A percentile compares a stretch with the other conserved stretches of the same genome.
phyloP scores from a whole-genome alignment of 208 protist genomes.

The Trypanosoma caninum region DNA sequence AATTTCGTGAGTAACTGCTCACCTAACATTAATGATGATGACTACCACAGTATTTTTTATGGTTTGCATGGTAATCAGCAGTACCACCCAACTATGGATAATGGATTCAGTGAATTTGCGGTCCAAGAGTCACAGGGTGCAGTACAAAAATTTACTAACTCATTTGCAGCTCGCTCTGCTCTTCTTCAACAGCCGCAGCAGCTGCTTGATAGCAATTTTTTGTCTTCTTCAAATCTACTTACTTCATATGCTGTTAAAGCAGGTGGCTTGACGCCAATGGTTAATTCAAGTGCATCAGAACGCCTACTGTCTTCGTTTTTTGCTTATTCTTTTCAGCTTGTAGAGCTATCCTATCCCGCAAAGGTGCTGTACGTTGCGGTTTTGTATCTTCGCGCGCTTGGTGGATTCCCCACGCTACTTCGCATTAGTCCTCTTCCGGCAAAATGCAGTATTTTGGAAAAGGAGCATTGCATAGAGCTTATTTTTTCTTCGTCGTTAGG shows the following conservation, averaged over 20 bases:
- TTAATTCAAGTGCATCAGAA: not conserved
- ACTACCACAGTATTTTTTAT: slow-evolving; percentile 17
- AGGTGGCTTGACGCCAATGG: not conserved
- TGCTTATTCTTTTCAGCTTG: slow-evolving; percentile 1
- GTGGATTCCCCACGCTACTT: slow-evolving; percentile 72
- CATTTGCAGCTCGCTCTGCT: slow-evolving; percentile 21
- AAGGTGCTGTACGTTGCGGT: slow-evolving; percentile 67
- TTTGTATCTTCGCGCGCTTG: slow-evolving; percentile 75
- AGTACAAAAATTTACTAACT: not conserved
- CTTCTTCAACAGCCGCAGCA: slow-evolving; percentile 19
- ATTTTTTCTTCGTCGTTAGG: slow-evolving; percentile 45
- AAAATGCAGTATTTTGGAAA: slow-evolving; percentile 61
- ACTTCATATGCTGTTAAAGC: too few relatives aligned
- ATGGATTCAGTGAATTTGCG: not conserved
- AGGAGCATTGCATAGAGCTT: slow-evolving; percentile 82
- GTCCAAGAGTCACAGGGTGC: not conserved
- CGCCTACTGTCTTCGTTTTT: not conserved
- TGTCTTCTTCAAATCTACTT: not conserved
- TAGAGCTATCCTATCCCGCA: slow-evolving; percentile 56
- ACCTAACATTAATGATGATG: slow-evolving; percentile 1
- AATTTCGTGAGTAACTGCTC: too few relatives aligned
- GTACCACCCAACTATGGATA: not conserved
- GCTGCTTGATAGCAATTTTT: slow-evolving; percentile 11
- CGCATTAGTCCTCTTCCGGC: slow-evolving; percentile 59
- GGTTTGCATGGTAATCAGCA: not conserved